Evolutionary conservation across 2,329 filamentous ascomycete species (phyloP).

Genomic region (Trichoderma cornu-damae): DNA sequence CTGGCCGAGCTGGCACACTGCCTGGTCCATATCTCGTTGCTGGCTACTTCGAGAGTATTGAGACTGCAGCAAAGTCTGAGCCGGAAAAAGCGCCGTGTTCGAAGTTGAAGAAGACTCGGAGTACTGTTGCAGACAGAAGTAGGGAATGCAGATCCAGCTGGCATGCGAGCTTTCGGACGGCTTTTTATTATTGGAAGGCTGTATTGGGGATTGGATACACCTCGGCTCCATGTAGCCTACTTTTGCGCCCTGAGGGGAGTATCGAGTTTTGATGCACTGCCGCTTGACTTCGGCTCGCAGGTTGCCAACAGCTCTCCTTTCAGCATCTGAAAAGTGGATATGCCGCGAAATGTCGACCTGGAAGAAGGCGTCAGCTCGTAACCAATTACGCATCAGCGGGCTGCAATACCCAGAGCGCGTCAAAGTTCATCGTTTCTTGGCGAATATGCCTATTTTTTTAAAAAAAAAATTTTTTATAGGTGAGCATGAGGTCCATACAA

Average conservation of each 20-base stretch:
- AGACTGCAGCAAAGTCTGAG: constrained; percentile 41
- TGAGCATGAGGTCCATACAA: background rate
- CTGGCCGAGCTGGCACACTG: constrained; percentile 37
- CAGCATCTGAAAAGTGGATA: constrained; percentile 30
- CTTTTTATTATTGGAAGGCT: constrained; percentile 23
- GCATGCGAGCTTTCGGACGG: constrained; percentile 22
- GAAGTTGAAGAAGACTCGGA: constrained; percentile 34
- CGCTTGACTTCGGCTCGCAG: constrained; percentile 38
- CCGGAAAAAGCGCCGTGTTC: constrained; percentile 35
- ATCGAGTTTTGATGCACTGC: constrained; percentile 34
- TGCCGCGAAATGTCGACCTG: constrained; percentile 35
- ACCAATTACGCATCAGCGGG: background rate
- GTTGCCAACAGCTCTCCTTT: constrained; percentile 33
- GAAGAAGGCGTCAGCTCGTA: constrained; percentile 15
- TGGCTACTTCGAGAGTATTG: constrained; percentile 37
- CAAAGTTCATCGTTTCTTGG: constrained; percentile 40
- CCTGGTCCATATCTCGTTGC: constrained; percentile 44
- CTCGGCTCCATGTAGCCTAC: constrained; percentile 41
- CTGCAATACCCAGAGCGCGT: constrained; percentile 36
- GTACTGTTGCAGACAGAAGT: constrained; percentile 43
- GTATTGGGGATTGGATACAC: constrained; percentile 35
- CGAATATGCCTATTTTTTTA: constrained; percentile 33
- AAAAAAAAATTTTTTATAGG: no score
- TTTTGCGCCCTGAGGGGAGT: constrained; percentile 35
- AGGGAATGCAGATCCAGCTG: constrained; percentile 44